Evolutionary conservation across 2,329 filamentous ascomycete species (phyloP).

Genomic region (Colletotrichum cuscutae): DNA sequence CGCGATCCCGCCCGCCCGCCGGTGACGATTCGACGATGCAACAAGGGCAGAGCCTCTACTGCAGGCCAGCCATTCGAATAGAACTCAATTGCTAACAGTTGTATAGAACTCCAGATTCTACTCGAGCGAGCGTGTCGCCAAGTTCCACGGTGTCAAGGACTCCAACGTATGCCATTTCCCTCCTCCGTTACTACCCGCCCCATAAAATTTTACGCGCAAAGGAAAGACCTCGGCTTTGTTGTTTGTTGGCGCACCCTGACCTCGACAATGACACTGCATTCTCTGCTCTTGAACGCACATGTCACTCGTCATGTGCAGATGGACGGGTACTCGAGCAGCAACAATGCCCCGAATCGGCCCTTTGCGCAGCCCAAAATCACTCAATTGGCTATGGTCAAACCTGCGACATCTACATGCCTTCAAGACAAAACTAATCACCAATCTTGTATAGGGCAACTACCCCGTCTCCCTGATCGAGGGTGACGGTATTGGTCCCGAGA

Average conservation of each 20-base stretch:
- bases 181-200: constrained; percentile 16
- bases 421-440: constrained; percentile 27
- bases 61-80: constrained; percentile 12
- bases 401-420: not conserved
- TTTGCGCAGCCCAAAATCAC: constrained; percentile 48
- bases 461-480: constrained; percentile 98
- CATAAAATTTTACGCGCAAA: constrained; percentile 30
- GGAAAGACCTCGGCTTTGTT: constrained; percentile 8
- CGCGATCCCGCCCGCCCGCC: constrained; percentile 40
- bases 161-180: constrained; percentile 72
- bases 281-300: not conserved
- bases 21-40: constrained; percentile 3
- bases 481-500: constrained; percentile 98
- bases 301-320: not conserved
- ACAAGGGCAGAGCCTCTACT: constrained; percentile 12
- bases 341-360: constrained; percentile 16
- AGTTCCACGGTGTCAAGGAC: constrained; percentile 93
- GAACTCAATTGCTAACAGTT: constrained; percentile 17
- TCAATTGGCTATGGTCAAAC: constrained; percentile 41
- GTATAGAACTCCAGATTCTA: constrained; percentile 68
- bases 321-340: constrained; percentile 19
- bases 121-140: constrained; percentile 82
- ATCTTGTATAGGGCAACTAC: constrained; percentile 80
- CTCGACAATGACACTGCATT: not conserved
- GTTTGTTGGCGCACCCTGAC: not conserved